Percentiles rank a stretch among this genome's conserved stretches.
Conservation (phyloP, 352 stramenopile genomes). For the Phytophthora brassicae region DNA sequence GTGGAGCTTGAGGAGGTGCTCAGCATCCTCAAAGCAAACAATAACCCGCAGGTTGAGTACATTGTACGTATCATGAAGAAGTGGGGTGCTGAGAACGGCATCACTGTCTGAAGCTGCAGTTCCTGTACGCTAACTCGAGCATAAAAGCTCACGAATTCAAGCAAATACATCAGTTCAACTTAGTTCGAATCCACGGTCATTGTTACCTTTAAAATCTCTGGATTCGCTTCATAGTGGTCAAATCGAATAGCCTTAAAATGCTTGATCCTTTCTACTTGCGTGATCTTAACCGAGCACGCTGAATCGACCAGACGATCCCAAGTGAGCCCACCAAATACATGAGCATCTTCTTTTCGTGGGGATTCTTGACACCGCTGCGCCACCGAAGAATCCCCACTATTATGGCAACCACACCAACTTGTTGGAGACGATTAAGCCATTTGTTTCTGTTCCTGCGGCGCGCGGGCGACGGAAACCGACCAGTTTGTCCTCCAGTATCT, state of each 20-base stretch:
- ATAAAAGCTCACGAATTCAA: not conserved
- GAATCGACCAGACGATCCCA: conserved; percentile 58
- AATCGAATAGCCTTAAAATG: not conserved
- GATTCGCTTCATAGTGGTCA: not conserved
- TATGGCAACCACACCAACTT: conserved; percentile 41
- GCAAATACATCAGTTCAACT: conserved; percentile 17
- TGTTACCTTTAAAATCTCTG: conserved; percentile 1
- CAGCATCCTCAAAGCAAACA: conserved; percentile 92
- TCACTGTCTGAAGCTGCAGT: conserved; percentile 74
- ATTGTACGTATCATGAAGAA: conserved; percentile 97
- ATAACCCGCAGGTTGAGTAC: conserved; percentile 95
- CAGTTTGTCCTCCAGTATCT: conserved; percentile 32
- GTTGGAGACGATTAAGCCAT: conserved; percentile 41
- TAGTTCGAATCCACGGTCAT: conserved; percentile 2
- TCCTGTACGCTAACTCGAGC: no score
- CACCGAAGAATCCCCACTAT: conserved; percentile 48
- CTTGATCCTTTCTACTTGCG: conserved; percentile 15
- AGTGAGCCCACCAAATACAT: conserved; percentile 70
- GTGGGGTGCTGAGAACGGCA: conserved; percentile 90
- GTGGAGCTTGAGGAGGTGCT: conserved; percentile 92
- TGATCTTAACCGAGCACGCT: conserved; percentile 46
- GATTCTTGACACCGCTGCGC: conserved; percentile 47
- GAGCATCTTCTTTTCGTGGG: conserved; percentile 54
- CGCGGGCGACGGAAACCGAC: conserved; percentile 16
- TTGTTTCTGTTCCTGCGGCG: conserved; percentile 27